A percentile compares a stretch with the other conserved stretches of the same genome.
These are phyloP conservation scores for Lasiosphaeriaceae sp. DNA, from an alignment of 495 filamentous ascomycete genomes.

Conservation along the genomic window DNA sequence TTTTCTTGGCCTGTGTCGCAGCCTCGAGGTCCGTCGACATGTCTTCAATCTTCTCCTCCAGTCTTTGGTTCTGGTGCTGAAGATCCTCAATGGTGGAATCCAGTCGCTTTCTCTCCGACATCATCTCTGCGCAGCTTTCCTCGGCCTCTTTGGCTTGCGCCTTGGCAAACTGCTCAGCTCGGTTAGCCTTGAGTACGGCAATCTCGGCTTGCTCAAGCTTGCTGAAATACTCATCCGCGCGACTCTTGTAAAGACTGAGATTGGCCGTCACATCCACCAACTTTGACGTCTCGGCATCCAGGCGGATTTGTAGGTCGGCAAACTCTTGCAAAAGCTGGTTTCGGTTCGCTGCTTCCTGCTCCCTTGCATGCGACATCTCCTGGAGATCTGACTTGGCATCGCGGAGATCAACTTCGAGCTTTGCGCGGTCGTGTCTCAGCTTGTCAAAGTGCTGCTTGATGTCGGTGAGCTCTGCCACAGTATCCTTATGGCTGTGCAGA, in stretches of 20 bases:
- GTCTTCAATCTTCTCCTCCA: constrained; percentile 90
- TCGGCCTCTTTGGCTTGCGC: constrained; percentile 84
- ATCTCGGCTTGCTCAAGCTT: constrained; percentile 98
- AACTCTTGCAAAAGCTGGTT: constrained; percentile 89
- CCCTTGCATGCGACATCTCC: constrained; percentile 68
- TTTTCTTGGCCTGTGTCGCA: constrained; percentile 86
- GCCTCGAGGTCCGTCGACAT: constrained; percentile 82
- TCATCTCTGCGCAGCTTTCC: constrained; percentile 81
- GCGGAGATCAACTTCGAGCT: constrained; percentile 83
- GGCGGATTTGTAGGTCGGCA: constrained; percentile 86
- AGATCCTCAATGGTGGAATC: constrained; percentile 86
- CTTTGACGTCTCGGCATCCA: constrained; percentile 85
- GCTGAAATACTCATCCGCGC: constrained; percentile 94
- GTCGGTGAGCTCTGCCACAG: constrained; percentile 77
- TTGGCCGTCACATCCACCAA: constrained; percentile 79
- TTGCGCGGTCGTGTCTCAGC: constrained; percentile 70
- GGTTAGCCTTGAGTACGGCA: constrained; percentile 82
- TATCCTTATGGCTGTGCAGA: constrained; percentile 78
- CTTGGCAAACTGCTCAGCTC: constrained; percentile 92
- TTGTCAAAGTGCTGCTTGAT: constrained; percentile 83
- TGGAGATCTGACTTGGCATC: constrained; percentile 80
- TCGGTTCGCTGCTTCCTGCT: constrained; percentile 79
- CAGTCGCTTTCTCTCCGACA: constrained; percentile 89
- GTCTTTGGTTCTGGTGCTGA: constrained; percentile 80
- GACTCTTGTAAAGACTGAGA: constrained; percentile 83